Evolutionary conservation across 805 yeast genomes (phyloP).

Genomic region (Myxozyma mucilagina): DNA sequence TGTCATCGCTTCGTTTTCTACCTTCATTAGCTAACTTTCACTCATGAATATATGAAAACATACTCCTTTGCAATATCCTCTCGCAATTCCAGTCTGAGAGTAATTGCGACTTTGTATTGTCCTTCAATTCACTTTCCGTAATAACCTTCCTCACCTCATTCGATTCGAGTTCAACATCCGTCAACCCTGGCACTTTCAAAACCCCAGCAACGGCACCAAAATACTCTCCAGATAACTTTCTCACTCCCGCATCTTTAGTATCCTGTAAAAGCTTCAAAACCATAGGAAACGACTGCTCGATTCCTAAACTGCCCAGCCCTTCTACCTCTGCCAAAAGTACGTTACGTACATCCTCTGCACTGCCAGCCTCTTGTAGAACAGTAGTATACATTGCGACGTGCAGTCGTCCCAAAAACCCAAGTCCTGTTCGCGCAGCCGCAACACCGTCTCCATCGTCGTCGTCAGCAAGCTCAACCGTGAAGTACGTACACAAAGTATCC

Average conservation of each 20-base stretch:
- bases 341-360: slow-evolving; percentile 32
- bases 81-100: slow-evolving; percentile 20
- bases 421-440: background rate
- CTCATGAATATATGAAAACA: background rate
- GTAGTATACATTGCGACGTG: slow-evolving; percentile 18
- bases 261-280: slow-evolving; percentile 21
- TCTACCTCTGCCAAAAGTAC: slow-evolving; percentile 11
- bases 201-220: too few relatives aligned
- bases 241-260: background rate
- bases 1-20: slow-evolving; percentile 9
- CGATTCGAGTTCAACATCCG: too few relatives aligned
- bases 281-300: slow-evolving; percentile 28
- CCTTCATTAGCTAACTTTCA: background rate
- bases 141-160: background rate
- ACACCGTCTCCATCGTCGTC: background rate
- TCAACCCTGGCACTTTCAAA: too few relatives aligned
- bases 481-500: slow-evolving; percentile 20
- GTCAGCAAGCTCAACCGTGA: slow-evolving; percentile 10
- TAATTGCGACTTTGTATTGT: slow-evolving; percentile 7
- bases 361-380: slow-evolving; percentile 5
- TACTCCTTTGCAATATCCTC: background rate
- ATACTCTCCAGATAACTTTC: too few relatives aligned
- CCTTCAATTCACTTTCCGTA: background rate
- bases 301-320: slow-evolving; percentile 16
- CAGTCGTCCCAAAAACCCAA: slow-evolving; percentile 17